Evolutionary conservation across 2,329 filamentous ascomycete species (phyloP).

Genomic region (Aotearoamyces nothofagi): DNA sequence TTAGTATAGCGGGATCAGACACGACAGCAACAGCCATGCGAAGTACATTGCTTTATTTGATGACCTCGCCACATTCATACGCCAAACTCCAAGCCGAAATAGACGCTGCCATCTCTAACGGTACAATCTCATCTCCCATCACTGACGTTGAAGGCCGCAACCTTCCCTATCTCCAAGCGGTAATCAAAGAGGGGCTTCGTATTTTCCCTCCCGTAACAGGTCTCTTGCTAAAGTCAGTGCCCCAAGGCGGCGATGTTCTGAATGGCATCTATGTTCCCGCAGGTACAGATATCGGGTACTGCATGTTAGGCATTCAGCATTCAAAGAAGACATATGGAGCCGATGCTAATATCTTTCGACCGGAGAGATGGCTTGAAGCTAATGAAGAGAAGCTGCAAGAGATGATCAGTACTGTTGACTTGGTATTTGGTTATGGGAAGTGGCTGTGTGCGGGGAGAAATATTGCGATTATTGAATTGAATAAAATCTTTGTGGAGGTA

Average conservation of each 20-base stretch:
- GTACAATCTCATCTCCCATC: constrained; percentile 9
- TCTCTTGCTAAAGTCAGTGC: constrained; percentile 9
- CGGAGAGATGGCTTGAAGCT: constrained; percentile 33
- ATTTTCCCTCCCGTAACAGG: constrained; percentile 27
- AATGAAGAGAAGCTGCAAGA: constrained; percentile 17
- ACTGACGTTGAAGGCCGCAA: constrained; percentile 22
- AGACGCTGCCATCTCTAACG: constrained; percentile 1
- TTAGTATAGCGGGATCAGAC: constrained; percentile 35
- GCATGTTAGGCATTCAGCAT: constrained; percentile 21
- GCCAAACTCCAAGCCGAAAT: constrained; percentile 6
- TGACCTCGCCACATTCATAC: constrained; percentile 7
- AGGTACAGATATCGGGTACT: constrained; percentile 9
- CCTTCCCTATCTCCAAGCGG: constrained; percentile 32
- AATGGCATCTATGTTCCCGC: constrained; percentile 8
- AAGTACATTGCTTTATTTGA: constrained; percentile 7
- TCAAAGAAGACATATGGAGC: constrained; percentile 21
- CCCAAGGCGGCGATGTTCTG: constrained; percentile 8
- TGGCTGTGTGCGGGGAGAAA: constrained; percentile 30
- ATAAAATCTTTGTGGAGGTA: constrained; percentile 33
- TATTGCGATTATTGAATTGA: constrained; percentile 31
- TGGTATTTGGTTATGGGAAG: constrained; percentile 29
- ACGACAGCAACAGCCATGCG: constrained; percentile 38
- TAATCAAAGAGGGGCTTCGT: constrained; percentile 31
- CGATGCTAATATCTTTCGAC: constrained; percentile 26
- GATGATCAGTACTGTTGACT: constrained; percentile 25